phyloP scores from a whole-genome alignment of 306 rosid species.

The Gleditsia sinensis region DNA sequence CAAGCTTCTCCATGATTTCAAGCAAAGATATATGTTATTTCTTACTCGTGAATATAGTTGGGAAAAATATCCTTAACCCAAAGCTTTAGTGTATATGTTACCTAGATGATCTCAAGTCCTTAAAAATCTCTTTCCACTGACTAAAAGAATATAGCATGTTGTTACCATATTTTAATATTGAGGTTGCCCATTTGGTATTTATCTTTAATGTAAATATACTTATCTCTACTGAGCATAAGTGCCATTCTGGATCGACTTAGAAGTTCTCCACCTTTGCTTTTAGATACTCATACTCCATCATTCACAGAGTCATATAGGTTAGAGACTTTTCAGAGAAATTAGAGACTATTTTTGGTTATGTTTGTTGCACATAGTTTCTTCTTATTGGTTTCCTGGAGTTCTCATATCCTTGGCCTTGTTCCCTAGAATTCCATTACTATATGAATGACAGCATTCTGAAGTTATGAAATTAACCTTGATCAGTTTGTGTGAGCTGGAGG shows the following conservation, averaged over 20 bases:
- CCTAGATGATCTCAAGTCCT: background rate
- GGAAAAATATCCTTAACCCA: background rate
- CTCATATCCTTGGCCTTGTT: constrained; percentile 25
- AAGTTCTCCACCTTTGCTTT: background rate
- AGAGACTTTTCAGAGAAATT: background rate
- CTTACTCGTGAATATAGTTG: background rate
- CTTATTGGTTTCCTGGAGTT: background rate
- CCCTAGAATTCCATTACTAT: constrained; percentile 16
- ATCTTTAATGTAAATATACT: background rate
- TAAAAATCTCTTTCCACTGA: too few species aligned
- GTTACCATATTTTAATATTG: background rate
- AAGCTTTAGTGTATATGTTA: background rate
- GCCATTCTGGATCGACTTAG: background rate
- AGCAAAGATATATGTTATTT: background rate
- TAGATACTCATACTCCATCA: background rate
- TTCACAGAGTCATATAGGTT: background rate
- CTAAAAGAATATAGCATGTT: background rate
- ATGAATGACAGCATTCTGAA: constrained; percentile 3
- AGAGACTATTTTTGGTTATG: background rate
- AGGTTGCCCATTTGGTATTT: background rate
- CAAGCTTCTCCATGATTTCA: background rate
- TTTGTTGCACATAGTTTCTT: background rate
- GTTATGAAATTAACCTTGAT: constrained; percentile 31
- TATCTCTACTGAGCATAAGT: background rate
- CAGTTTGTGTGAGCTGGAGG: constrained; percentile 42